Evolutionary conservation across 2,329 filamentous ascomycete species (phyloP).

Genomic region (Xylariomycetidae sp.): DNA sequence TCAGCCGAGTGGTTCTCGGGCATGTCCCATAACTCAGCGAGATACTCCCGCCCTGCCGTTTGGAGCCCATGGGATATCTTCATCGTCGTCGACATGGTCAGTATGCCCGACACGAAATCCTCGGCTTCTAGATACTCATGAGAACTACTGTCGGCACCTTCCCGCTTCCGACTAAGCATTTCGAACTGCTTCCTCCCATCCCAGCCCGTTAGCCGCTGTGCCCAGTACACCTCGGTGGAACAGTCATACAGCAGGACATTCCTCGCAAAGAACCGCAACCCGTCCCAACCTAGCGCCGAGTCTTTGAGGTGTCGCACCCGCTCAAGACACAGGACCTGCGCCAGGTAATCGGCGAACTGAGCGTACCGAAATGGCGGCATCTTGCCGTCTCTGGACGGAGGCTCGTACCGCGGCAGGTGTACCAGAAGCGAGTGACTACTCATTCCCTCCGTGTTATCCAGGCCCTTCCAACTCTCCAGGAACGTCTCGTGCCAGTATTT

Average conservation of each 20-base stretch:
- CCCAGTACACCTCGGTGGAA: slow-evolving; percentile 28
- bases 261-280: slow-evolving; percentile 26
- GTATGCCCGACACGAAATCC: slow-evolving; percentile 26
- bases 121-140: too few species aligned
- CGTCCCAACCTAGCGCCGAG: slow-evolving; percentile 24
- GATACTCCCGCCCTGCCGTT: too few species aligned
- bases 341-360: slow-evolving; percentile 32
- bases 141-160: slow-evolving; percentile 17
- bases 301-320: slow-evolving; percentile 29
- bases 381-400: slow-evolving; percentile 18
- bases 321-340: slow-evolving; percentile 32
- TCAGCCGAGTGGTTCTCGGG: slow-evolving; percentile 13
- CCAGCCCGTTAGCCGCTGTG: slow-evolving; percentile 23
- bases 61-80: too few species aligned
- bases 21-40: slow-evolving; percentile 13
- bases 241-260: slow-evolving; percentile 28
- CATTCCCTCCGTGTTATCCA: slow-evolving; percentile 29
- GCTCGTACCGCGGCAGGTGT: slow-evolving; percentile 29
- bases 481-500: slow-evolving; percentile 37
- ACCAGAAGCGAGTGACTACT: slow-evolving; percentile 22
- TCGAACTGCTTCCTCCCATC: slow-evolving; percentile 26
- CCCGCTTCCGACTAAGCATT: slow-evolving; percentile 23
- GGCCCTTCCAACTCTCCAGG: slow-evolving; percentile 30
- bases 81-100: too few species aligned
- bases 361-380: slow-evolving; percentile 16